phyloP scores from a whole-genome alignment of 1,284 basidiomycete species.

The Ganoderma lingzhi region DNA sequence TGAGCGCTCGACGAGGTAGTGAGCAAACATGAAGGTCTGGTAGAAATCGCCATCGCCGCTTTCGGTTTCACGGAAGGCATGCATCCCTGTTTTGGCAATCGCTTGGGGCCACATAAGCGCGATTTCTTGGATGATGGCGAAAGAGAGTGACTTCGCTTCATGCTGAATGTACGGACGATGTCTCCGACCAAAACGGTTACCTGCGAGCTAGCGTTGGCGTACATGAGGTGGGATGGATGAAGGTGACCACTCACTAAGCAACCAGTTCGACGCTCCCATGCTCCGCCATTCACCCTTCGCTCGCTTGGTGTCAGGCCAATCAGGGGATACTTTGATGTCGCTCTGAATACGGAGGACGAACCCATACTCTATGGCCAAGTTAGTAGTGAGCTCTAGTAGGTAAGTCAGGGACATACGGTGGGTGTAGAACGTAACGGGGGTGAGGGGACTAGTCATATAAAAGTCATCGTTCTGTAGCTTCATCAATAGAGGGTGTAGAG shows the following conservation, averaged over 20 bases:
- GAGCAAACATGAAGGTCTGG: slow-evolving; percentile 45
- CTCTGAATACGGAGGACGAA: slow-evolving; percentile 42
- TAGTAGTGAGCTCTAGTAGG: not conserved
- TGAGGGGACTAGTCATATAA: slow-evolving; percentile 36
- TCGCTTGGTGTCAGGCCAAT: slow-evolving; percentile 27
- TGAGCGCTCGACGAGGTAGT: slow-evolving; percentile 50
- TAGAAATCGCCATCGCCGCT: slow-evolving; percentile 42
- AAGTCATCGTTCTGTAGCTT: slow-evolving; percentile 40
- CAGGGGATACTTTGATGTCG: slow-evolving; percentile 37
- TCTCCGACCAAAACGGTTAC: slow-evolving; percentile 47
- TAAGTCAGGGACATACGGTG: slow-evolving; percentile 31
- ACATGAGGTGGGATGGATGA: not conserved
- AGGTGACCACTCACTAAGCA: slow-evolving; percentile 34
- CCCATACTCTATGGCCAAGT: slow-evolving; percentile 39
- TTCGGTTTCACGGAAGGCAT: slow-evolving; percentile 46
- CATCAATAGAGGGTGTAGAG: not conserved
- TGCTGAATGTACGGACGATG: slow-evolving; percentile 50
- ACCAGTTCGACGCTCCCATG: slow-evolving; percentile 40
- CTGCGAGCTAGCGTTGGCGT: slow-evolving; percentile 23
- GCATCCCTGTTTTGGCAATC: slow-evolving; percentile 41
- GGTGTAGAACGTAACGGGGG: slow-evolving; percentile 39
- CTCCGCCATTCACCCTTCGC: slow-evolving; percentile 45
- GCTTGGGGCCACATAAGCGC: slow-evolving; percentile 38
- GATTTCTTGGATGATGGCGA: slow-evolving; percentile 43
- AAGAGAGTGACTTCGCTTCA: slow-evolving; percentile 45